Evolutionary conservation across 352 stramenopile species (phyloP).

Genomic region (Phytophthora agathidicida): DNA sequence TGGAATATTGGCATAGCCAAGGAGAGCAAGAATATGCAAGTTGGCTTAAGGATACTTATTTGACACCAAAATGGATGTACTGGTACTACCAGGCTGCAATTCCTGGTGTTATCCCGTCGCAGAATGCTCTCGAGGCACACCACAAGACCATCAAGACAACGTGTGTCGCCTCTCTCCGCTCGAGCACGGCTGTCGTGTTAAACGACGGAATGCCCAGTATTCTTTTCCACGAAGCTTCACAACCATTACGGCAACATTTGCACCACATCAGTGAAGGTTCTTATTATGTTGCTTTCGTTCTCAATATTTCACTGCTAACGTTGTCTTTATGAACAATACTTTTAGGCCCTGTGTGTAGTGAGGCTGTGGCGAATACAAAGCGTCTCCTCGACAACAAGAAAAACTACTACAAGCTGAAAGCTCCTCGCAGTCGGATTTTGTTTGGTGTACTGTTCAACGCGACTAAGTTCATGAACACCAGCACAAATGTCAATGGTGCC

Average conservation of each 20-base stretch:
- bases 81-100: conserved; percentile 7
- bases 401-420: conserved; percentile 16
- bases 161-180: conserved; percentile 3
- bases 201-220: conserved; percentile 8
- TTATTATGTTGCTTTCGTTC: too few species aligned
- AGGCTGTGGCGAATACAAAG: background rate
- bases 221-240: conserved; percentile 2
- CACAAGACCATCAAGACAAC: conserved; percentile 7
- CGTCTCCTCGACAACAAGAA: conserved; percentile 9
- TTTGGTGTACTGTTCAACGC: conserved; percentile 15
- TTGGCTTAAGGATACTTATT: conserved; percentile 5
- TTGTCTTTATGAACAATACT: background rate
- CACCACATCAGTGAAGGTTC: conserved; percentile 12
- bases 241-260: background rate
- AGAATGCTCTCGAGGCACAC: conserved; percentile 11
- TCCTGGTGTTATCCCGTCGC: conserved; percentile 2
- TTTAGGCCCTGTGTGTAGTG: conserved; percentile 1
- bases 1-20: conserved; percentile 5
- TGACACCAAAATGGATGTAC: background rate
- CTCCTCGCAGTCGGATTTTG: background rate
- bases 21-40: conserved; percentile 1
- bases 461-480: conserved; percentile 8
- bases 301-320: too few species aligned
- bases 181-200: conserved; percentile 8
- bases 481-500: conserved; percentile 1